phyloP scores from a whole-genome alignment of 2,329 filamentous ascomycete genomes.

The Alternaria sp. region DNA sequence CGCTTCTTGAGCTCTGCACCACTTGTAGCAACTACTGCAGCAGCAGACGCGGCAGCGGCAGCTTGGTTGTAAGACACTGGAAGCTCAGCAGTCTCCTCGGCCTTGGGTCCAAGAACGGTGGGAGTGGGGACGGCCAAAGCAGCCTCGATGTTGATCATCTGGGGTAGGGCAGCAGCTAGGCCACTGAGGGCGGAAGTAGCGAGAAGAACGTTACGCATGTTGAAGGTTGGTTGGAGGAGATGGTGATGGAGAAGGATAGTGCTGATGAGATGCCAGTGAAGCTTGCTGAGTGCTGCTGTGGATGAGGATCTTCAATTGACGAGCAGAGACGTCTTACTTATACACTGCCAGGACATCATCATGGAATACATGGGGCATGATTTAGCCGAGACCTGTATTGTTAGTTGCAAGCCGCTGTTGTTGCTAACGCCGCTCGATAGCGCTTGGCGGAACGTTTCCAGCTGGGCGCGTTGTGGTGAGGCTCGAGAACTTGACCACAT shows the following conservation, averaged over 20 bases:
- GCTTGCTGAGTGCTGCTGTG: conserved; percentile 9
- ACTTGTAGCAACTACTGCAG: conserved; percentile 10
- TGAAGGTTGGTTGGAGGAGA: conserved; percentile 12
- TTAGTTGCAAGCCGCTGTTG: conserved; percentile 10
- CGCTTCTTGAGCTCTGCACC: conserved; percentile 18
- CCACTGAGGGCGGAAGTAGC: conserved; percentile 19
- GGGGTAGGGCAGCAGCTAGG: conserved; percentile 29
- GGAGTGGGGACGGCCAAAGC: conserved; percentile 41
- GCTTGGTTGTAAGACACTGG: not conserved
- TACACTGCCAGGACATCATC: conserved; percentile 1
- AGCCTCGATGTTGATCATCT: conserved; percentile 48
- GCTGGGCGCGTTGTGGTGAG: not conserved
- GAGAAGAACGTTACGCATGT: conserved; percentile 32
- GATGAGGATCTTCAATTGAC: conserved; percentile 15
- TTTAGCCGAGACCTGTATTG: conserved; percentile 1
- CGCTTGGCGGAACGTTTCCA: not conserved
- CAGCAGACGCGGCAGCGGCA: conserved; percentile 14
- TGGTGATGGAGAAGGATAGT: conserved; percentile 10
- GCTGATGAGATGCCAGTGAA: conserved; percentile 3
- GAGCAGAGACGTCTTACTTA: conserved; percentile 22
- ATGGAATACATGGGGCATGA: conserved; percentile 1
- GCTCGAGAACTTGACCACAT: conserved; percentile 6
- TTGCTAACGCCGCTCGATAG: conserved; percentile 1
- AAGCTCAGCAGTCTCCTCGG: conserved; percentile 14
- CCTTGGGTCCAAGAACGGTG: conserved; percentile 33